Evolutionary conservation across 2,329 filamentous ascomycete species (phyloP).

Genomic region (Pyricularia sp.): DNA sequence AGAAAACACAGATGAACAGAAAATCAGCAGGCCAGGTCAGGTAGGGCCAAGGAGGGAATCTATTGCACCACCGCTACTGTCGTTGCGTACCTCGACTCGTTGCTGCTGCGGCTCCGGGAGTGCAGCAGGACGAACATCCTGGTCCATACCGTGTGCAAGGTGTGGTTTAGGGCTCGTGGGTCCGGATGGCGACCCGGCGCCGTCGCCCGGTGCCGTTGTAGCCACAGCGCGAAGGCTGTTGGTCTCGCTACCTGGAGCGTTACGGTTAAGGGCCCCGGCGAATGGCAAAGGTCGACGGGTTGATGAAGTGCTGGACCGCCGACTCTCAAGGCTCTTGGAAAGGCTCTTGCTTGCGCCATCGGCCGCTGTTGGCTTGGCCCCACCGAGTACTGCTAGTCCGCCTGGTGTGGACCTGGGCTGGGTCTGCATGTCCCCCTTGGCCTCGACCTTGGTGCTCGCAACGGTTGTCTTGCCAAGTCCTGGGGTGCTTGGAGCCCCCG

Average conservation of each 20-base stretch:
- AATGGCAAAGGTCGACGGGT: slow-evolving; percentile 55
- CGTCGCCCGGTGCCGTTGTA: slow-evolving; percentile 10
- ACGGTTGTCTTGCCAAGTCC: slow-evolving; percentile 87
- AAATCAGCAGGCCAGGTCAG: slow-evolving; percentile 6
- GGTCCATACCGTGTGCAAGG: slow-evolving; percentile 12
- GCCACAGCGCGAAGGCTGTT: slow-evolving; percentile 40
- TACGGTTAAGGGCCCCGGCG: slow-evolving; percentile 27
- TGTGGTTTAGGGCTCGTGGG: slow-evolving; percentile 24
- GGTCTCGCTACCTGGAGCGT: slow-evolving; percentile 42
- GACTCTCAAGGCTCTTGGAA: slow-evolving; percentile 80
- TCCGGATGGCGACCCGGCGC: slow-evolving; percentile 16
- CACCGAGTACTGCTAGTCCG: slow-evolving; percentile 18
- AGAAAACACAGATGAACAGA: slow-evolving; percentile 9
- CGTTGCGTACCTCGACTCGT: slow-evolving; percentile 37
- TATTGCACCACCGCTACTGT: slow-evolving; percentile 15
- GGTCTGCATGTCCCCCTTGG: slow-evolving; percentile 57
- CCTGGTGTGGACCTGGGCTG: slow-evolving; percentile 30
- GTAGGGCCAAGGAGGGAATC: slow-evolving; percentile 38
- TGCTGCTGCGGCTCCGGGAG: slow-evolving; percentile 9
- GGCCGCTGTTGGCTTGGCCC: slow-evolving; percentile 40
- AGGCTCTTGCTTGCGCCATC: slow-evolving; percentile 65
- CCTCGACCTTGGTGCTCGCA: slow-evolving; percentile 75
- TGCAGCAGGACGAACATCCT: not conserved
- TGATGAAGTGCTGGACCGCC: slow-evolving; percentile 75
- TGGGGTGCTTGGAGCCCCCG: slow-evolving; percentile 80